Evolutionary conservation across 352 stramenopile species (phyloP).

Genomic region (Phytopythium cucurbitacearum): DNA sequence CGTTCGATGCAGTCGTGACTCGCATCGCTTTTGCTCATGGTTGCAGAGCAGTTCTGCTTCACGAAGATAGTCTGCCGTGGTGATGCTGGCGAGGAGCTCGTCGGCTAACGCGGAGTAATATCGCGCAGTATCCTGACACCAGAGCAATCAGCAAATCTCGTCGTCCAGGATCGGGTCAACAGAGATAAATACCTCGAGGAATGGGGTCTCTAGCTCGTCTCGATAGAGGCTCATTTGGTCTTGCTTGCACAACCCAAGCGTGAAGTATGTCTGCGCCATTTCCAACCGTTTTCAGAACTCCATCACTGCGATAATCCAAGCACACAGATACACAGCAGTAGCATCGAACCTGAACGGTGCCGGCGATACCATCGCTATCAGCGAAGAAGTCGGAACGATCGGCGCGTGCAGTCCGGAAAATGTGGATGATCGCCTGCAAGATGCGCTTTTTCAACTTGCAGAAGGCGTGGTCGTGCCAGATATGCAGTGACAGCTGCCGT

Average conservation of each 20-base stretch:
- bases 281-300: slow-evolving; percentile 2
- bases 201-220: slow-evolving; percentile 68
- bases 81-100: slow-evolving; percentile 54
- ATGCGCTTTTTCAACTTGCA: slow-evolving; percentile 66
- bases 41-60: slow-evolving; percentile 66
- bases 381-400: slow-evolving; percentile 63
- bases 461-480: slow-evolving; percentile 83
- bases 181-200: slow-evolving; percentile 39
- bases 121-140: slow-evolving; percentile 42
- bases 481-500: slow-evolving; percentile 69
- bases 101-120: slow-evolving; percentile 72
- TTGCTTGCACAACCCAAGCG: slow-evolving; percentile 63
- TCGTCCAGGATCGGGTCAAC: not conserved
- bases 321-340: not conserved
- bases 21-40: slow-evolving; percentile 78
- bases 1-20: slow-evolving; percentile 71
- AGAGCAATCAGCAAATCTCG: not conserved
- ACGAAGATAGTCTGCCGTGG: slow-evolving; percentile 71
- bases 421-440: slow-evolving; percentile 54
- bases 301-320: not conserved
- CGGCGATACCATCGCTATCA: slow-evolving; percentile 61
- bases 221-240: slow-evolving; percentile 81
- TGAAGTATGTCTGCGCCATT: slow-evolving; percentile 65
- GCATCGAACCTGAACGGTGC: slow-evolving; percentile 54
- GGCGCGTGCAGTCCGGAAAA: slow-evolving; percentile 53